Evolutionary conservation across 2,329 filamentous ascomycete genomes (phyloP), one percentile per base, ranked within the genome.

Genomic region (Colletotrichum tropicale): DNA sequence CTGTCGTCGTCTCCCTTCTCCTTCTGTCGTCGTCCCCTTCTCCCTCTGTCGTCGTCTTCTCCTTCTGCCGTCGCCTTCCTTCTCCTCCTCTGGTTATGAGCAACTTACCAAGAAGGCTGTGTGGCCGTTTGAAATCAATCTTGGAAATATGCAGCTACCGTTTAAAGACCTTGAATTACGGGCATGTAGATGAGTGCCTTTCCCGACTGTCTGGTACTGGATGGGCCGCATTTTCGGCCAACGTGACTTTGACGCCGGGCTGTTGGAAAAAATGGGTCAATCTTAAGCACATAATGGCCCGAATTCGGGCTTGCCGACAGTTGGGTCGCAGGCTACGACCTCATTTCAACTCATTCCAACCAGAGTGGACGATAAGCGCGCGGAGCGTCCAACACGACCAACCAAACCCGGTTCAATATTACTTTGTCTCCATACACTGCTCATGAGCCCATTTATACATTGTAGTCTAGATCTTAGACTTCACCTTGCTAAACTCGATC

Each of bases 401-500:
- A 48, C 38, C n/a, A 52, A 52, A n/a, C 9, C 43, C 43, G 12
- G 12, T 52, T 21, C 43, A 52, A 52, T 52, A 52, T 52, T 21
- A 52, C 43, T 8, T 52, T 52, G 43, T 52, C 43, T 52, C 43
- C 43, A 52, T 21, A 21, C n/a, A 52, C n/a, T n/a, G n/a, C 43
- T 21, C 43, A 18, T 52, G 43, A 52, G 43, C n/a, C 43, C 43
- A 52, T 21, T 21, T 21, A 52, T 52, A 21, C n/a, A 52, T 21
- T 21, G 10, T 13, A 21, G 6, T 52, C 43, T 62, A 80, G 28
- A 75, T 81, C 77, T 72, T 83, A 77, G 82, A 70, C 74, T 80
- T 81, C 21, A 80, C 67, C 43, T 75, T 72, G 10, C 70, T 52
- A 77, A 84, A 85, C 43, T 84, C 81, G 48, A 84, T 79, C 80